Conservation (phyloP, 495 filamentous ascomycete genomes). For the Penicillium subrubescens region DNA sequence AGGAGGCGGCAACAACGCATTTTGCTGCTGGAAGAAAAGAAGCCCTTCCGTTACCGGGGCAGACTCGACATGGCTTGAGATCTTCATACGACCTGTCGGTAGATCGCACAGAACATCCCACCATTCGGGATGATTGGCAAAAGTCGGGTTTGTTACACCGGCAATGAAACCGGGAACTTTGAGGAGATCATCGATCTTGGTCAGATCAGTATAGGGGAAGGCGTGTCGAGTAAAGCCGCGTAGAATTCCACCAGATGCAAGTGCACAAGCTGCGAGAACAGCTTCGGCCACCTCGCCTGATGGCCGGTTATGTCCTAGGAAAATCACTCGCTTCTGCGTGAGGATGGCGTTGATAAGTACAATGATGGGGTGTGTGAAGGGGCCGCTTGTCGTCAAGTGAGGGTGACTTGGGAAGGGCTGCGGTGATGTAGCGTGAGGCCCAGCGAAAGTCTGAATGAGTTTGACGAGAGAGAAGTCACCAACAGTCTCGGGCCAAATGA, state of each 20-base stretch:
- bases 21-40: constrained; percentile 82
- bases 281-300: constrained; percentile 95
- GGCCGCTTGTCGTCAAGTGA: constrained; percentile 89
- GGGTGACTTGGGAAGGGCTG: constrained; percentile 86
- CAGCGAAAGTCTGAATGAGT: constrained; percentile 90
- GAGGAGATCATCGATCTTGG: constrained; percentile 94
- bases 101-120: constrained; percentile 98
- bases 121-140: constrained; percentile 94
- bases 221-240: constrained; percentile 95
- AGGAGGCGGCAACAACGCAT: constrained; percentile 53
- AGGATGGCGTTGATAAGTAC: constrained; percentile 66
- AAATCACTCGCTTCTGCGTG: constrained; percentile 95
- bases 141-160: constrained; percentile 95
- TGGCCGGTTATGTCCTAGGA: constrained; percentile 91
- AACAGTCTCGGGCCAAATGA: constrained; percentile 91
- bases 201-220: constrained; percentile 97
- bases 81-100: constrained; percentile 88
- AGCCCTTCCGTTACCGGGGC: constrained; percentile 80
- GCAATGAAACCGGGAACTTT: constrained; percentile 97
- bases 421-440: constrained; percentile 75
- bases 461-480: constrained; percentile 98
- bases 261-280: constrained; percentile 87
- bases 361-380: constrained; percentile 59
- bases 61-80: constrained; percentile 77
- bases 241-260: constrained; percentile 93